phyloP scores from a whole-genome alignment of 176 grass and related monocot species.

The Eremochloa ophiuroides region DNA sequence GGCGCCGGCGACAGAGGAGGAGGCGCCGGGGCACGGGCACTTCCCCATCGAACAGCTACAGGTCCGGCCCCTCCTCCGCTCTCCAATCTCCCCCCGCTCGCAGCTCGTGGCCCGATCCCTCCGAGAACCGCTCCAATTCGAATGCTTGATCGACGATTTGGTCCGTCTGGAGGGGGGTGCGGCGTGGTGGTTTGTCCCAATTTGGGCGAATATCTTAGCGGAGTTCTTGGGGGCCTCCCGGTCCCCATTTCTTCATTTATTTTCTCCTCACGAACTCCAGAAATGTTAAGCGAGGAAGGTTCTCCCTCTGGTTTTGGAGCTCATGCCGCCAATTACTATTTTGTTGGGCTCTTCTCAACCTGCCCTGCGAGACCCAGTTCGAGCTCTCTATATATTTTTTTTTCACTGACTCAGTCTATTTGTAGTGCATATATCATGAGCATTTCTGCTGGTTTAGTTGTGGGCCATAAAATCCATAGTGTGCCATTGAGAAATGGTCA shows the following conservation, averaged over 20 bases:
- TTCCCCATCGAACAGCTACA: slow-evolving; percentile 63
- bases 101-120: not conserved
- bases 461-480: not conserved
- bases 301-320: not conserved
- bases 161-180: not conserved
- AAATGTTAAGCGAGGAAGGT: not conserved
- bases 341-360: not conserved
- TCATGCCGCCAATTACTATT: not conserved
- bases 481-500: not conserved
- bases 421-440: not conserved
- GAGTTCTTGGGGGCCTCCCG: not conserved
- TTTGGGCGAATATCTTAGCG: not conserved
- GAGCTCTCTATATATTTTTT: too few relatives aligned
- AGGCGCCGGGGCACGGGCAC: slow-evolving; percentile 32
- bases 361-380: not conserved
- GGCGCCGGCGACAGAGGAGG: not conserved
- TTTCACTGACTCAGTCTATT: not conserved
- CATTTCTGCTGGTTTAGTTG: not conserved
- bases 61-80: not conserved
- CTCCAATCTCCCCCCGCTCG: not conserved
- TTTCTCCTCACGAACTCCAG: not conserved
- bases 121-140: not conserved
- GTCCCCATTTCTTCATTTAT: not conserved
- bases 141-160: not conserved
- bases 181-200: not conserved